Conservation (phyloP, 352 stramenopile genomes). For the Phytopythium sindhum region DNA sequence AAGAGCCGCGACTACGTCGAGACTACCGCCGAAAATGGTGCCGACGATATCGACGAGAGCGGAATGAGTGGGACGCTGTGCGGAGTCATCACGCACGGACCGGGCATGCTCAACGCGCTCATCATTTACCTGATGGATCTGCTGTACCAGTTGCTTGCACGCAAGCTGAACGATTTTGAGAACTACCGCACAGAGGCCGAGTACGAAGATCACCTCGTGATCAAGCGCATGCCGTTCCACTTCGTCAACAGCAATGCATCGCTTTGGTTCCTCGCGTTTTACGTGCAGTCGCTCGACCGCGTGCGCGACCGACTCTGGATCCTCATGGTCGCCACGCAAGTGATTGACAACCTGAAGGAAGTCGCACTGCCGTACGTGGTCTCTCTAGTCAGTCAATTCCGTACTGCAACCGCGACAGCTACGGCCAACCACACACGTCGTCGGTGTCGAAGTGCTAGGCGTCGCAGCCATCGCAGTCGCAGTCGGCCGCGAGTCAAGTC, state of each 20-base stretch:
- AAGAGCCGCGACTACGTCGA: neutral
- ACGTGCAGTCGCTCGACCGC: constrained; percentile 46
- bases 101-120: constrained; percentile 58
- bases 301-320: constrained; percentile 68
- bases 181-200: constrained; percentile 67
- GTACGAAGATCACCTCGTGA: constrained; percentile 66
- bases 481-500: constrained; percentile 3
- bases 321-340: constrained; percentile 57
- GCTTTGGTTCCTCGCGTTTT: constrained; percentile 66
- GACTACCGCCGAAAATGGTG: neutral
- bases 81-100: constrained; percentile 42
- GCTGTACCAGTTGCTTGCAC: constrained; percentile 59
- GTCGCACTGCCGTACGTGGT: constrained; percentile 49
- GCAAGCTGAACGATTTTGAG: constrained; percentile 65
- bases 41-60: neutral
- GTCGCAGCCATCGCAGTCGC: constrained; percentile 1
- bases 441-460: constrained; percentile 6
- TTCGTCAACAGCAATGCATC: constrained; percentile 77
- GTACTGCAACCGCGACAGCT: constrained; percentile 16
- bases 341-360: constrained; percentile 73
- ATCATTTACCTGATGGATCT: constrained; percentile 65
- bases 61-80: constrained; percentile 15
- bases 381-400: constrained; percentile 38
- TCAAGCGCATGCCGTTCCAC: constrained; percentile 75
- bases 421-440: constrained; percentile 35